A percentile compares a stretch with the other conserved stretches of the same genome.
These are phyloP conservation scores for Fraxinus paxiana DNA, from an alignment of 305 asterid genomes.

Conservation along the genomic window DNA sequence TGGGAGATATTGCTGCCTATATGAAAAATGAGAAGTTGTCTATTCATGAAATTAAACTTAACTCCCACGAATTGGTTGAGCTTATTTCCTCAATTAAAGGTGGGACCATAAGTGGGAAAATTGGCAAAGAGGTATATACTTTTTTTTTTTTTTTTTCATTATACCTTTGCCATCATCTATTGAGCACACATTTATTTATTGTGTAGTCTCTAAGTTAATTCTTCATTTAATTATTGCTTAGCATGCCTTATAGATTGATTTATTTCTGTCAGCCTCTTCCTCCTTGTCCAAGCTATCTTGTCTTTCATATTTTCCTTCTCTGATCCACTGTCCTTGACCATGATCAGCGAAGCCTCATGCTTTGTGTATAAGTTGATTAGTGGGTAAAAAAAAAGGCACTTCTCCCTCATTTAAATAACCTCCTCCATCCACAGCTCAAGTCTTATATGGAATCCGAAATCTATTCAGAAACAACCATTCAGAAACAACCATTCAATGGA, in stretches of 20 bases:
- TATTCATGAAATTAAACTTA: slow-evolving; percentile 68
- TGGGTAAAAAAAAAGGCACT: background rate
- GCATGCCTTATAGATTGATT: background rate
- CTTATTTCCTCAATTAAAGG: slow-evolving; percentile 79
- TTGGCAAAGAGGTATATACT: slow-evolving; percentile 80
- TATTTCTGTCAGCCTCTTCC: background rate
- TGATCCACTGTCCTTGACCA: background rate
- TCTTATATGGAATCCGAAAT: background rate
- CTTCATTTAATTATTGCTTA: background rate
- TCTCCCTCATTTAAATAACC: background rate
- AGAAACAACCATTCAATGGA: background rate
- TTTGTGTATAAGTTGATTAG: background rate
- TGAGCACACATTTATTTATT: background rate
- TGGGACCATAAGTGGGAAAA: slow-evolving; percentile 91
- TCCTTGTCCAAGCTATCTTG: background rate
- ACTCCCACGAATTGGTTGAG: slow-evolving; percentile 72
- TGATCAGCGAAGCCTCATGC: background rate
- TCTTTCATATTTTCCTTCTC: background rate
- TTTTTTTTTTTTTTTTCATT: background rate
- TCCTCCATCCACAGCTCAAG: background rate
- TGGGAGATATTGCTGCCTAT: slow-evolving; percentile 95
- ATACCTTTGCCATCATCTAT: background rate
- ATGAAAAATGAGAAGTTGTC: slow-evolving; percentile 79
- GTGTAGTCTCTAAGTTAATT: background rate
- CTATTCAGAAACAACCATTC: background rate